Evolutionary conservation across 2,329 filamentous ascomycete genomes (phyloP), one percentile per base, ranked within the genome.

Genomic region (Decorospora gaudefroyi): DNA sequence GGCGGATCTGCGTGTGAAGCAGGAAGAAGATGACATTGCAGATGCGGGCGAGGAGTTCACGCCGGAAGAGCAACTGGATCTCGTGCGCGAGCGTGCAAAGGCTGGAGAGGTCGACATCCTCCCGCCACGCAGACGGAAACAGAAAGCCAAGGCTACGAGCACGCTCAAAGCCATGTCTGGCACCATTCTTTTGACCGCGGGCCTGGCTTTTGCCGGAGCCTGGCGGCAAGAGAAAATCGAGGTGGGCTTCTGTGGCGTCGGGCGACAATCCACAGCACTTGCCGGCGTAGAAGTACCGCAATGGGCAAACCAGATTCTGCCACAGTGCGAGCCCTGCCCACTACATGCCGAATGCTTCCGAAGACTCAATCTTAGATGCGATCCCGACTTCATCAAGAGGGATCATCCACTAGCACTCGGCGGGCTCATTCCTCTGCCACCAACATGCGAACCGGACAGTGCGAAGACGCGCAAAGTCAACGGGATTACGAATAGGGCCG

Each of bases 201-300:
- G 93, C 5, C 80, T 80, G 21, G 83, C 86, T 0, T 89, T 95
- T 53, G 86, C 79, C 19, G 82, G 82, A 6, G 93, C 91, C 81
- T 99, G 91, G 75, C 80, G 92, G 34, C 89, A 96, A 66, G 93
- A 99, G 72, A 97, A 97, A 77, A 76, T 96, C n/a, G 87, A 89
- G 11, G 89, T 97, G 13, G 93, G 95, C 22, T 99, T 95, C 66
- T 99, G 93, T 67, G 90, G 91, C 9, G 81, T 95, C 39, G 93
- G 76, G 3, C 50, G 87, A 16, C 76, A 82, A 33, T 81, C 78
- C 5, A 79, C 76, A 54, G 78, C 77, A 13, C 64, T 85, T 39
- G 75, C 79, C 8, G 80, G 83, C 19, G 76, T 86, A 9, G 78
- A 81, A 16, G 76, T 96, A 12, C 91, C 92, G 3, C 83, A 88